Evolutionary conservation across 208 protist genomes (phyloP), one percentile per base, ranked within the genome.

Genomic region (Histomonas meleagridis): DNA sequence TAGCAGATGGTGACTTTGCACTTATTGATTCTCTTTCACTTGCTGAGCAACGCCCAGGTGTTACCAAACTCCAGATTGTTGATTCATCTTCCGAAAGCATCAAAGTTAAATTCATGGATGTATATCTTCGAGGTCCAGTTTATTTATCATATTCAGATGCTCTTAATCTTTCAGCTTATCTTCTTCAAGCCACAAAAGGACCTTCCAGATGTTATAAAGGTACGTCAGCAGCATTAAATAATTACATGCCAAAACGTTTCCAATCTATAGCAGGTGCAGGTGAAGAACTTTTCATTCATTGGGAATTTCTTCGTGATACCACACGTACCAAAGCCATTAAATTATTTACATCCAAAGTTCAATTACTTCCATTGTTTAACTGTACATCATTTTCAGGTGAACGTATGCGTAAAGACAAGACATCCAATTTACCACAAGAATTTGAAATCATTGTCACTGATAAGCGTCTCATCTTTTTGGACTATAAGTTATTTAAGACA

Each of bases 391-490:
- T 86, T n/a, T 40, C 76, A 57, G 23, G 40, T 35, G 26, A 43
- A 32, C n/a, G 7, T 38, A 32, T 86, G 23, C 23, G 16, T 26
- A 38, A 55, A 14, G 76, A 86, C 35, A 55, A 23, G 12, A 72
- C 32, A 18, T 32, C 65, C 32, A 86, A 14, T 21, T 28, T 86
- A 16, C 76, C 76, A 55, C 18, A 86, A 7, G 46, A 86, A n/a
- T 86, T 86, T n/a, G 76, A 86, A 46, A 40, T 86, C 18, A 86
- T 86, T 57, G 51, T 51, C 46, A 86, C 76, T 57, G 76, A 86
- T 18, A 43, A 14, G 1, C 23, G 76, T 46, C 51, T 55, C 26
- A 40, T 86, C 76, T 14, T 86, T 55, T n/a, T 86, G 1, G 76
- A 86, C 18, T 46, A 86, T 18, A 86, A 55, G 26, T 57, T 57